Conservation (phyloP, 495 filamentous ascomycete species). For the Hypomontagnella submonticulosa region DNA sequence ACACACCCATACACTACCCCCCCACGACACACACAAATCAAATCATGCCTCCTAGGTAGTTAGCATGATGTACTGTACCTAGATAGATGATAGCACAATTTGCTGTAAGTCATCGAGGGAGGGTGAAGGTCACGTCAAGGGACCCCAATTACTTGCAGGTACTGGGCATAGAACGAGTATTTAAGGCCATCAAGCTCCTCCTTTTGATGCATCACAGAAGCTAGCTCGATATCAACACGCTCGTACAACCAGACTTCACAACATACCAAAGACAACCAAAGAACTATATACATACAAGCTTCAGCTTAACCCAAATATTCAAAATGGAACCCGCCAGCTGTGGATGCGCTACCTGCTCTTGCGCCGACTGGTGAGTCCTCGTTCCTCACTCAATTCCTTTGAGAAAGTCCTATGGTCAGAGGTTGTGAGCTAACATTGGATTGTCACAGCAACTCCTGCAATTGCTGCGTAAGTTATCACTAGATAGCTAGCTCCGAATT, state of each 20-base stretch:
- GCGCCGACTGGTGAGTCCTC: conserved; percentile 41
- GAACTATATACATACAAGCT: conserved; percentile 34
- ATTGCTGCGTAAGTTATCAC: conserved; percentile 45
- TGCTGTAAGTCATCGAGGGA: conserved; percentile 16
- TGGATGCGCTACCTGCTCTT: conserved; percentile 47
- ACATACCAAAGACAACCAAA: conserved; percentile 4
- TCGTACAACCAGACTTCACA: conserved; percentile 20
- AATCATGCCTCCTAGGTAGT: too few relatives aligned
- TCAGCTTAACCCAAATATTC: conserved; percentile 30
- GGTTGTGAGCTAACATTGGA: conserved; percentile 21
- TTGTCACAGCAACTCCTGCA: conserved; percentile 42
- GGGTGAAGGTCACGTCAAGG: conserved; percentile 29
- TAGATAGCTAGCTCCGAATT: conserved; percentile 1
- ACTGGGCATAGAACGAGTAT: conserved; percentile 34
- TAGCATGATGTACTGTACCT: conserved; percentile 9
- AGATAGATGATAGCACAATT: conserved; percentile 3
- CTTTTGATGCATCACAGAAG: conserved; percentile 31
- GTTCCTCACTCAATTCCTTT: background rate
- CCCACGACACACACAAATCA: conserved; percentile 31
- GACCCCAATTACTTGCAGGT: conserved; percentile 22
- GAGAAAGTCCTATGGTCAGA: background rate
- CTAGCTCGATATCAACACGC: conserved; percentile 24
- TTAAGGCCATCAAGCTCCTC: conserved; percentile 47
- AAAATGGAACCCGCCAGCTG: conserved; percentile 43
- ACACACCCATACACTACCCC: conserved; percentile 2